phyloP scores from a whole-genome alignment of 73 alveolate species.

The Symbiodinium pilosum region DNA sequence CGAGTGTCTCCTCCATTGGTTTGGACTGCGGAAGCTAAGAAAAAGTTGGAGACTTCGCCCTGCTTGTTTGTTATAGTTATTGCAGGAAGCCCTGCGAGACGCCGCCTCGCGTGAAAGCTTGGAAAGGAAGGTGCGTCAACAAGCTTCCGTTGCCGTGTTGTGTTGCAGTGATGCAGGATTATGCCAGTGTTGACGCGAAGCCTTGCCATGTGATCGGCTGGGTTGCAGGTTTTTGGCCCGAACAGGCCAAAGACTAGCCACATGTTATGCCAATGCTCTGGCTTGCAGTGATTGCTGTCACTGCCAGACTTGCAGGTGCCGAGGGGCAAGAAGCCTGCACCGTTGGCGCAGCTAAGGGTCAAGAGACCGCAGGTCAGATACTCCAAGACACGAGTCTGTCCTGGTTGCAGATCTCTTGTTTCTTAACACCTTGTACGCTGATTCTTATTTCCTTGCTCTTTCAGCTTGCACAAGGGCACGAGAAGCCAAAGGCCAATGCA shows the following conservation, averaged over 20 bases:
- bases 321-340: too few species aligned
- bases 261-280: not conserved
- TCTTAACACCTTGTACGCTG: not conserved
- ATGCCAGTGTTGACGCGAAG: too few species aligned
- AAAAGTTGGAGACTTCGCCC: too few species aligned
- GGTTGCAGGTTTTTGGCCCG: not conserved
- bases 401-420: not conserved
- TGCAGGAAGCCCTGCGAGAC: constrained; percentile 77
- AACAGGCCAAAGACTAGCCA: not conserved
- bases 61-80: too few species aligned
- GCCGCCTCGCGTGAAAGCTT: constrained; percentile 19
- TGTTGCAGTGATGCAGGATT: not conserved
- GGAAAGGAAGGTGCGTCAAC: constrained; percentile 24
- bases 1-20: too few species aligned
- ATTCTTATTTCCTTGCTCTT: not conserved
- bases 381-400: not conserved
- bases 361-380: too few species aligned
- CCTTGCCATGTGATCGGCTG: not conserved
- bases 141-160: not conserved
- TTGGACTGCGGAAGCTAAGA: too few species aligned
- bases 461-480: not conserved
- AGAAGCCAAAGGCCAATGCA: not conserved
- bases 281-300: not conserved
- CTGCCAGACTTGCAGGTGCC: too few species aligned
- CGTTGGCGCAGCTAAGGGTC: too few species aligned